These are phyloP conservation scores for Quercus dentata DNA, from an alignment of 306 rosid species.

Conservation along the genomic window DNA sequence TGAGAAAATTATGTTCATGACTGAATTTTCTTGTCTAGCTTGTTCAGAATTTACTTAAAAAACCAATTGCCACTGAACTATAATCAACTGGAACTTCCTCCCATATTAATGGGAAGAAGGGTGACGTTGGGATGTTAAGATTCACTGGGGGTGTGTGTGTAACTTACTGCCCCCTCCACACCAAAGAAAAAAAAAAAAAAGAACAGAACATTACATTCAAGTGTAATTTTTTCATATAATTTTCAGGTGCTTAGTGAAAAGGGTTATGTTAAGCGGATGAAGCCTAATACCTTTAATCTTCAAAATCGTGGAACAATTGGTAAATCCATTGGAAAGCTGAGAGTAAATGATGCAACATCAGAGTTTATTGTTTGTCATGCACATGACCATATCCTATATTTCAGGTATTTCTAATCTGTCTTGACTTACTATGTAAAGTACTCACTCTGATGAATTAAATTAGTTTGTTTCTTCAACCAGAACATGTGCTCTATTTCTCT, in stretches of 20 bases:
- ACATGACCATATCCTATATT: slow-evolving; percentile 89
- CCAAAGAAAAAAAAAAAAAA: no score
- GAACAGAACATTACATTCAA: neutral
- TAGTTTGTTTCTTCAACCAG: neutral
- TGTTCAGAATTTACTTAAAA: neutral
- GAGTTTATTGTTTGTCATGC: slow-evolving; percentile 93
- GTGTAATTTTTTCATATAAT: slow-evolving; percentile 1
- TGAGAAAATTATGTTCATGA: slow-evolving; percentile 11
- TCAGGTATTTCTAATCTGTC: slow-evolving; percentile 52
- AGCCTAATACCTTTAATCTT: slow-evolving; percentile 80
- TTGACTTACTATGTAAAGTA: slow-evolving; percentile 3
- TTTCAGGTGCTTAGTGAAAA: slow-evolving; percentile 89
- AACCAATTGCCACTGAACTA: no score
- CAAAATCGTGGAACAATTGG: slow-evolving; percentile 98
- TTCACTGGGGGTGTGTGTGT: no score
- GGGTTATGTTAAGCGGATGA: slow-evolving; percentile 96
- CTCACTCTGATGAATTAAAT: neutral
- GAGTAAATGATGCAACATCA: slow-evolving; percentile 92
- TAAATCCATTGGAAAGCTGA: slow-evolving; percentile 95
- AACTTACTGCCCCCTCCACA: no score
- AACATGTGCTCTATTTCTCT: neutral
- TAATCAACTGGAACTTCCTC: no score
- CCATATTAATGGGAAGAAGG: no score
- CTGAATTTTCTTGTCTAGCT: neutral
- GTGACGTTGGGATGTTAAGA: no score